Percentiles rank a stretch among this genome's conserved stretches.
Conservation (phyloP, 352 stramenopile species). For the Pythium diclinum region DNA sequence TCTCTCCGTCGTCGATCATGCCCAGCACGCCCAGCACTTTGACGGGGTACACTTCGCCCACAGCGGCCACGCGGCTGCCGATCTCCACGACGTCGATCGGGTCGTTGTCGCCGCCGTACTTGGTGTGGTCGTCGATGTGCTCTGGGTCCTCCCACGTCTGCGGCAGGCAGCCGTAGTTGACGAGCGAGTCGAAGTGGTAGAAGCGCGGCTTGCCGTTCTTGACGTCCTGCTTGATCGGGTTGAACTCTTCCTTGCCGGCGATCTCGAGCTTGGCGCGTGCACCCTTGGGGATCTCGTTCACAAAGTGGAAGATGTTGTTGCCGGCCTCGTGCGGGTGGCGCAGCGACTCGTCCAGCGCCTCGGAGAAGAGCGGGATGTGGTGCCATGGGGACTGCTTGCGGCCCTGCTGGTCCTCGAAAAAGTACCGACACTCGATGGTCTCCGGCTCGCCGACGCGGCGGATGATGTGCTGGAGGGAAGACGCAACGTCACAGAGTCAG, state of each 20-base stretch:
- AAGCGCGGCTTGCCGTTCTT: conserved; percentile 96
- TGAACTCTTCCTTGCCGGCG: conserved; percentile 86
- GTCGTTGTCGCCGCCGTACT: conserved; percentile 95
- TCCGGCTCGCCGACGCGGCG: conserved; percentile 51
- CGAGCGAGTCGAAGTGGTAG: conserved; percentile 82
- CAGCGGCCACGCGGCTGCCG: conserved; percentile 81
- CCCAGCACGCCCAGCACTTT: conserved; percentile 97
- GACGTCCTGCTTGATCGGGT: conserved; percentile 97
- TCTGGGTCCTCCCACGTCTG: conserved; percentile 99
- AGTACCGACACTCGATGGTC: conserved; percentile 79
- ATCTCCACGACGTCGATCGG: conserved; percentile 99
- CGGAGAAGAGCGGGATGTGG: conserved; percentile 85
- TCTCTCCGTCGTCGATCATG: conserved; percentile 99
- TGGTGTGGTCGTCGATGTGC: conserved; percentile 91
- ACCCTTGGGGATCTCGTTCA: conserved; percentile 93
- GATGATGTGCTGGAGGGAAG: conserved; percentile 58
- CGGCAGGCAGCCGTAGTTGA: conserved; percentile 98
- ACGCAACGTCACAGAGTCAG: background rate
- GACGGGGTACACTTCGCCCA: conserved; percentile 94
- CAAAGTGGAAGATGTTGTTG: conserved; percentile 87
- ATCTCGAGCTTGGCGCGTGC: conserved; percentile 93
- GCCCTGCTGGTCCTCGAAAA: conserved; percentile 70
- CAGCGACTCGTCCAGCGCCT: conserved; percentile 27
- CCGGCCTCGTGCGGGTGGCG: conserved; percentile 34
- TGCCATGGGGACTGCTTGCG: conserved; percentile 91